Evolutionary conservation across 2,329 filamentous ascomycete genomes (phyloP), one percentile per base, ranked within the genome.

Genomic region (Lecanicillium sp.): DNA sequence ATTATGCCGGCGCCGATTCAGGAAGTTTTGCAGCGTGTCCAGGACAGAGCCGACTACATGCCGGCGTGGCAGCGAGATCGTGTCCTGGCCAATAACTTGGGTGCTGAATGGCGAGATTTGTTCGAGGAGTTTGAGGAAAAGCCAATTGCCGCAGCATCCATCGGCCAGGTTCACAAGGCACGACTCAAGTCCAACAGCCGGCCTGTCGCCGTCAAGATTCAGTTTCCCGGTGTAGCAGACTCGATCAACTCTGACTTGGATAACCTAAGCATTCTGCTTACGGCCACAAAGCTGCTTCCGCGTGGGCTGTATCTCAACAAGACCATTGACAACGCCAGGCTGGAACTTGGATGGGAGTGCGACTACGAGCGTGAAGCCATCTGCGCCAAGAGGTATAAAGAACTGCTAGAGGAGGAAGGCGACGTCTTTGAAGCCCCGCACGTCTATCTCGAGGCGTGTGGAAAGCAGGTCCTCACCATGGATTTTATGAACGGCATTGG

Each of bases 21-120:
- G 48, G 77, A 90, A 53, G 87, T 98, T 2, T 68, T 98, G 11
- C 88, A 95, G 57, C 81, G 94, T 5, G 92, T 98, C 0, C 92
- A 98, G 58, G 92, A 98, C 58, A 82, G 87, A 41, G 92, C 92
- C 29, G 90, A 98, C 60, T 98, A 97, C 60, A 98, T 98, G 92
- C 92, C 92, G 1, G 76, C 87, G 3, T 95, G 81, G 58, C 92
- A 98, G 60, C 82, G 92, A 10, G 81, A 98, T 58, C 79, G 82
- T 43, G 90, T 98, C 1, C 72, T 98, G 6, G 61, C 69, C 0
- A 69, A 74, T 5, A 94, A 94, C 52, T 72, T 98, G 0, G 92
- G 92, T 0, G 54, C 76, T 0, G 74, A 90, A 39, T 98, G 92
- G 92, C 77, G 87, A 35, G 77, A 87, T 2, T 64, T 96, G 1